Evolutionary conservation across 768 basidiomycete genomes (phyloP), one percentile per base, ranked within the genome.

Genomic region (Collybiopsis luxurians): DNA sequence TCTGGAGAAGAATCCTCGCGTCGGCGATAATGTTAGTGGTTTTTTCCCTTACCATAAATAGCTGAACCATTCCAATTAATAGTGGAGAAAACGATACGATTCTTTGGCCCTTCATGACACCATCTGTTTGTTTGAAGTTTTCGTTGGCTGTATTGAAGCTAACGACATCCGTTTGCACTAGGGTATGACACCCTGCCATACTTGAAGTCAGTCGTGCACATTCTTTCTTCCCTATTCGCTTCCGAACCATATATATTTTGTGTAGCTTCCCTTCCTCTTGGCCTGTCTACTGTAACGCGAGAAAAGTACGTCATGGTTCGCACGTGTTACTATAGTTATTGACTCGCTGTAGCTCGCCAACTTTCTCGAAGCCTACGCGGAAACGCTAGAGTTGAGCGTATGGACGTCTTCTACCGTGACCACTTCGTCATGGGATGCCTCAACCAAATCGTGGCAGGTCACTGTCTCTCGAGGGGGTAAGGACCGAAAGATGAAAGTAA

Each of bases 301-400:
- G 61, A 17, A 80, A 79, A 68, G 73, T 74, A n/a, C 5, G 43
- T 19, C 24, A 19, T 44, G 31, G 13, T 34, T 34, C 31, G 13
- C n/a, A n/a, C n/a, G n/a, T n/a, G n/a, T n/a, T n/a, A n/a, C n/a
- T 11, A 11, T 39, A 39, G 11, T 39, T n/a, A 57, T 13, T n/a
- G n/a, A n/a, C n/a, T n/a, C n/a, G n/a, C n/a, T n/a, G n/a, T n/a
- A 78, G 75, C 71, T 83, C 9, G 81, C 73, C 7, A 75, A 80
- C 58, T 83, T 77, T 75, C 61, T 82, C 26, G 81, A 82, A 59
- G 66, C 68, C 10, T 82, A 82, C 51, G 79, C 74, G 3, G 61
- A 71, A 4, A 62, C 67, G 13, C 71, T 81, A 17, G 81, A 82
- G 31, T 66, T 83, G 53, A 74, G 80, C 53, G 73, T 78, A 5